Base-by-base conservation (phyloP, 192 early-diverging fungal genomes). In the Obelidium mucronatum region DNA sequence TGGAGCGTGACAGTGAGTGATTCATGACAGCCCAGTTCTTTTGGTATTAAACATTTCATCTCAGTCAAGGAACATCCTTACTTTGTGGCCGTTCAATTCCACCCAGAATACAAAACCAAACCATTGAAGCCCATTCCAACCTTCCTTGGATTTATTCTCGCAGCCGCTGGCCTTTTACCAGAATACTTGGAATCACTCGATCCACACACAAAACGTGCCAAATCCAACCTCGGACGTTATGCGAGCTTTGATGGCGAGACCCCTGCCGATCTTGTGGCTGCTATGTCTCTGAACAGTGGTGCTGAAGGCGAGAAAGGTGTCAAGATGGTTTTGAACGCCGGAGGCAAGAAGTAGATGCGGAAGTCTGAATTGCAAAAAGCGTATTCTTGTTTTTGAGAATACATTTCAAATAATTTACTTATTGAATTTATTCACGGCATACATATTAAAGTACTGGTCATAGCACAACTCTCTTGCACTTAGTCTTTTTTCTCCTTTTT, bases 31-130 rank as follows among this genome's bases (percentile, higher is more conserved):
- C 15, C 63, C 26, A 4, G 22, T 26, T 36, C 26, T 65, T 40
- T 1, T 48, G 0, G 19, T 48, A 19, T 48, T 0, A 48, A 48
- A n/a, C n/a, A n/a, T n/a, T n/a, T n/a, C n/a, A 1, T 39, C 40
- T 51, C 42, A 67, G 58, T 65, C 13, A 60, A 71, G 31, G 89
- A 90, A 65, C 98, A 99, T 80, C 95, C 97, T 17, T 99, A 90
- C 84, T 99, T 92, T 87, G 92, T 99, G 36, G 98, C 90, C 61
- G 90, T 88, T 30, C 98, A 99, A 89, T 98, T 92, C 80, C 98
- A 99, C 74, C 98, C 98, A 35, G 98, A 99, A 84, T 97, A 96
- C 88, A 86, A 96, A 61, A 98, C 96, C 40, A 91, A 96, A 40
- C 98, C 98, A 2, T 83, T 98, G 55, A 91, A 87, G 78, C 98